Conservation (phyloP, 805 yeast genomes). For the Lipomyces orientalis region DNA sequence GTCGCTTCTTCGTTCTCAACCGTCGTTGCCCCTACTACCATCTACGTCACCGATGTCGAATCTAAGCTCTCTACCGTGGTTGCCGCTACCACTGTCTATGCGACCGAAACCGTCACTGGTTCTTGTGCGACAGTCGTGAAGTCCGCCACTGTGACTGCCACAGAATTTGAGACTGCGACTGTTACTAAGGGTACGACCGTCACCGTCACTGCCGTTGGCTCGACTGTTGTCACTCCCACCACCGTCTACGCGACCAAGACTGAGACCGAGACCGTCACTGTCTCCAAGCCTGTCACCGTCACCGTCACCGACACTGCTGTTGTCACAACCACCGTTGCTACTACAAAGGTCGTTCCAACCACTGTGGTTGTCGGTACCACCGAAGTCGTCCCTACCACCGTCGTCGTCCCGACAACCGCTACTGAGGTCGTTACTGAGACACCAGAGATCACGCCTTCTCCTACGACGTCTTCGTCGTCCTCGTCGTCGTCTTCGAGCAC, state of each 20-base stretch:
- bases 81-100: conserved; percentile 17
- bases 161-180: conserved; percentile 21
- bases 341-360: conserved; percentile 18
- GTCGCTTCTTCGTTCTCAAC: conserved; percentile 6
- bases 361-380: conserved; percentile 25
- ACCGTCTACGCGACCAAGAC: conserved; percentile 30
- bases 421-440: conserved; percentile 13
- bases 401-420: conserved; percentile 23
- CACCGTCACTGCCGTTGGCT: conserved; percentile 34
- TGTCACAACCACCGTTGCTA: conserved; percentile 21
- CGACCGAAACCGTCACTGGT: conserved; percentile 33
- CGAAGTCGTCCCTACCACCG: conserved; percentile 24
- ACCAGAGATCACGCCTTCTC: conserved; percentile 13
- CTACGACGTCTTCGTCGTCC: conserved; percentile 22
- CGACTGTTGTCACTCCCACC: conserved; percentile 26
- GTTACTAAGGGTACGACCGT: conserved; percentile 29
- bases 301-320: conserved; percentile 22
- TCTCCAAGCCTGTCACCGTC: conserved; percentile 24
- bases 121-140: conserved; percentile 20
- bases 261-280: conserved; percentile 24
- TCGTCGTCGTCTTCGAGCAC: conserved; percentile 21
- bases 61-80: neutral
- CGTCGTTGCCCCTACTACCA: conserved; percentile 11
- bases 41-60: conserved; percentile 3
- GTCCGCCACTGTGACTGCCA: conserved; percentile 29